Evolutionary conservation across 208 protist species (phyloP), one percentile per base, ranked within the genome.

Genomic region (Trypanosoma avium): DNA sequence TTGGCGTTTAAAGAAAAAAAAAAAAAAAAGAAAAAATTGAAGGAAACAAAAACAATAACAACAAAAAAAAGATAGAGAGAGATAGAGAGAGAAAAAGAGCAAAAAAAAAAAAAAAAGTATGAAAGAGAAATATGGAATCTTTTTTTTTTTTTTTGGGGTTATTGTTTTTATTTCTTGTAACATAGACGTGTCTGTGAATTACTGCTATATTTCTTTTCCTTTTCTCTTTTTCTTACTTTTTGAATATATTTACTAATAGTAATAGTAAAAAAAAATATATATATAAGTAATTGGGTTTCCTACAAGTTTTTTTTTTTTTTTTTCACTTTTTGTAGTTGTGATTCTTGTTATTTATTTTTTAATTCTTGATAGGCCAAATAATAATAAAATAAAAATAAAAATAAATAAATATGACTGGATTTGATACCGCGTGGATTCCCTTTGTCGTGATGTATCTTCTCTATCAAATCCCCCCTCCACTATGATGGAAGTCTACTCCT

Each of bases 401-500:
- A 19, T 29, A 36, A 17, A n/a, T n/a, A 21, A 70, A 27, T 3
- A 96, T 96, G 90, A 75, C 75, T 6, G 86, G 86, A 6, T 60
- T 86, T 42, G 90, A 96, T 50, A 77, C 84, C 42, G 84, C 75
- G 7, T 93, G 84, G 86, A 90, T 93, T 45, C 90, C 90, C 4
- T 91, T 91, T 56, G 77, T 73, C 64, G 81, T 96, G 61, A 77
- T 93, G 74, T 96, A 96, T 72, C 70, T 96, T 30, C 75, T 96
- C 46, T 92, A 92, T 64, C 67, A 92, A 48, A 88, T 96, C 42
- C 90, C 84, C 8, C 90, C n/a, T n/a, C 86, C n/a, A 93, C 90
- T 0, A 80, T 96, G 72, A 91, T 93, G 86, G 86, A 93, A 69
- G 85, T 96, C 33, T 93, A 93, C 70, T 88, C 82, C 19, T 96